A percentile compares a stretch with the other conserved stretches of the same genome.
Evolutionary conservation across 345 rosid species (phyloP).

Genomic region (Citrus sp.): DNA sequence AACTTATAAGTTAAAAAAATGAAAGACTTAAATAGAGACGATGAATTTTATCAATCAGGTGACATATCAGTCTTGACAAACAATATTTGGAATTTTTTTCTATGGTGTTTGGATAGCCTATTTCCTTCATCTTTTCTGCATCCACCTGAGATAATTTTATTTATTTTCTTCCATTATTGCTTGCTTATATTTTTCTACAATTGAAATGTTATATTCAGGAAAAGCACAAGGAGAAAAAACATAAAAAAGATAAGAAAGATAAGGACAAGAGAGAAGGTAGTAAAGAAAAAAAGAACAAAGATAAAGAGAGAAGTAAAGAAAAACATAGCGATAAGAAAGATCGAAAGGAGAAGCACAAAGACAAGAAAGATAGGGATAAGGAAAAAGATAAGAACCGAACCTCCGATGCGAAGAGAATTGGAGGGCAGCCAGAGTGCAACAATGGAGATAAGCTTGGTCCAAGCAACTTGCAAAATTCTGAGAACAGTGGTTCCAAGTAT

Average conservation of each 20-base stretch:
- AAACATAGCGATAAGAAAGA: slow-evolving; percentile 46
- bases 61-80: background rate
- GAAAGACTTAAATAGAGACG: background rate
- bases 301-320: slow-evolving; percentile 55
- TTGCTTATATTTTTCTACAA: background rate
- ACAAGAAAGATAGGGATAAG: slow-evolving; percentile 38
- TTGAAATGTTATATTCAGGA: slow-evolving; percentile 34
- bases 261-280: slow-evolving; percentile 47
- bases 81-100: background rate
- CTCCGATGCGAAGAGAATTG: slow-evolving; percentile 28
- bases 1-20: background rate
- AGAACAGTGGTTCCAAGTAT: slow-evolving; percentile 36
- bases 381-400: slow-evolving; percentile 35
- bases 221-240: slow-evolving; percentile 50
- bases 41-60: background rate
- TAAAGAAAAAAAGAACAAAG: slow-evolving; percentile 39
- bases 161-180: background rate
- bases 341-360: slow-evolving; percentile 45
- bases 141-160: background rate
- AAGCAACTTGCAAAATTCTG: slow-evolving; percentile 27
- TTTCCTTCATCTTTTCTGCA: background rate
- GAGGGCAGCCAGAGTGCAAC: slow-evolving; percentile 15
- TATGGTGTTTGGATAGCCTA: background rate
- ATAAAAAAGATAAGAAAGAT: slow-evolving; percentile 50
- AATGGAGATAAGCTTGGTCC: slow-evolving; percentile 30